Conservation (phyloP, 1,139 yeast genomes). For the Nematodospora anomalae region DNA sequence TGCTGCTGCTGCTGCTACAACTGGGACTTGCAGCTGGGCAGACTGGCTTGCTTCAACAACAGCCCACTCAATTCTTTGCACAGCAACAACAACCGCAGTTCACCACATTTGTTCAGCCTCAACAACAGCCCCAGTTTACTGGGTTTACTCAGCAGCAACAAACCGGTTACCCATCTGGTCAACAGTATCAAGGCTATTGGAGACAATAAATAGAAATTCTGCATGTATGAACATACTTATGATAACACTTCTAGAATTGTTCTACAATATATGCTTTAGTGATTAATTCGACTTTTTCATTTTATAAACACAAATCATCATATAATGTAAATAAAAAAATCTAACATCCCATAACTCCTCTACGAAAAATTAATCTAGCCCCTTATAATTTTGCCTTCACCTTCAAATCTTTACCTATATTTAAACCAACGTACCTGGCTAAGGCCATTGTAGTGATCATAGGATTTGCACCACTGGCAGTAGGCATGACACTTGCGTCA, state of each 20-base stretch:
- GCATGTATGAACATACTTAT: too few species aligned
- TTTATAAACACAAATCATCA: neutral
- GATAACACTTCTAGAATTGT: too few species aligned
- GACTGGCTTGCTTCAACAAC: slow-evolving; percentile 16
- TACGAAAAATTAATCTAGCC: slow-evolving; percentile 4
- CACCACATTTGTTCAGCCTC: slow-evolving; percentile 11
- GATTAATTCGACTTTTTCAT: neutral
- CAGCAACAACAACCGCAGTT: slow-evolving; percentile 16
- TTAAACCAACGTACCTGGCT: slow-evolving; percentile 39
- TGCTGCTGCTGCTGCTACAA: slow-evolving; percentile 21
- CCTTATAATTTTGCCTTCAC: slow-evolving; percentile 32
- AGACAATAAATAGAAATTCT: slow-evolving; percentile 6
- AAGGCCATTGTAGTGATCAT: slow-evolving; percentile 46
- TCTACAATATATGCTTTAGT: neutral
- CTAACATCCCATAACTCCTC: neutral
- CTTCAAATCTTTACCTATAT: slow-evolving; percentile 35
- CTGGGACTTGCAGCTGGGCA: slow-evolving; percentile 13
- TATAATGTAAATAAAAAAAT: neutral
- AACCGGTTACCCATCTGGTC: slow-evolving; percentile 13
- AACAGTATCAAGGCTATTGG: slow-evolving; percentile 16
- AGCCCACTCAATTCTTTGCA: slow-evolving; percentile 12
- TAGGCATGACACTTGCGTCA: slow-evolving; percentile 57
- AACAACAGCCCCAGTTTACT: slow-evolving; percentile 18
- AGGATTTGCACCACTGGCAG: slow-evolving; percentile 64
- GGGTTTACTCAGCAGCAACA: slow-evolving; percentile 16